Evolutionary conservation across 768 basidiomycete species (phyloP), one percentile per base, ranked within the genome.

Genomic region (Pleurotus giganteus): DNA sequence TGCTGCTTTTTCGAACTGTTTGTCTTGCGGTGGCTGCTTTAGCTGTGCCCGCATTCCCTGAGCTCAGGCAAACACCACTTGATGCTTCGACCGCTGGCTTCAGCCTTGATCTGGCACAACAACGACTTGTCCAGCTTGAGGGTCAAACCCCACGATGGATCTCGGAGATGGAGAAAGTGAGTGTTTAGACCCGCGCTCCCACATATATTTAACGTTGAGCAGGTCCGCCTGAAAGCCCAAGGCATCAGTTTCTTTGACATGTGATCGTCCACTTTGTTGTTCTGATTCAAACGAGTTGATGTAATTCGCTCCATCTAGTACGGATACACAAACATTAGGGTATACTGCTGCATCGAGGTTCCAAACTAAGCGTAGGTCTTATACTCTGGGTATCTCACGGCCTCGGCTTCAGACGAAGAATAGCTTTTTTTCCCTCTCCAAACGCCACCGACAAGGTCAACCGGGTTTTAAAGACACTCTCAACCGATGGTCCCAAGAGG

Each of bases 241-340:
- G 91, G 91, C 58, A 63, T 85, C 71, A 86, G 81, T 51, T 95
- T 94, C 78, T 89, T 95, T 72, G 94, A 95, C 69, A 79, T 96
- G 89, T 91, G 69, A 73, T 75, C 59, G 37, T 36, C 29, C 47
- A 58, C 34, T 26, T 55, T 51, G 58, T 32, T 9, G 46, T 51
- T 24, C 29, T 52, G 32, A 17, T 36, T 51, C 23, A 8, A 15
- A 3, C 31, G 54, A 55, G 52, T 41, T 23, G 28, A 60, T 49
- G 58, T 44, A 46, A 41, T 56, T 59, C 60, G 43, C 56, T 60
- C 36, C 52, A 51, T 26, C 39, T 57, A 92, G 91, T 44, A 92
- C 91, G 53, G 89, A 93, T 55, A 81, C 88, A n/a, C 84, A 76
- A 62, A 73, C 82, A 44, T 74, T 88, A 34, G 85, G 78, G 28